These are phyloP conservation scores for Macaranga tanarius DNA, from an alignment of 441 rosid genomes.

Conservation along the genomic window DNA sequence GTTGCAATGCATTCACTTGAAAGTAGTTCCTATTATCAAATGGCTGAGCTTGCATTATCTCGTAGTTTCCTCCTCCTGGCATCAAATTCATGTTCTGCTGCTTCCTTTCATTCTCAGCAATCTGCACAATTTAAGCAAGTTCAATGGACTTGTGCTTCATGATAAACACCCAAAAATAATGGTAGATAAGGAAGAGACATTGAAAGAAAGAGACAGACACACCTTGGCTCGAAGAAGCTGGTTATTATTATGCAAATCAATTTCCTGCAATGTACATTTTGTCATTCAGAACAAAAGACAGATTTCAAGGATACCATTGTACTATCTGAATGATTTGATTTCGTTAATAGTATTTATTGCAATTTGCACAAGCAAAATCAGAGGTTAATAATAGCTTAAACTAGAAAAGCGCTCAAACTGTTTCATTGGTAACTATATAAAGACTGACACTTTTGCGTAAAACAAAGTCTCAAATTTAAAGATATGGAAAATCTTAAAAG, in stretches of 20 bases:
- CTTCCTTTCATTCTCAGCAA: slow-evolving; percentile 78
- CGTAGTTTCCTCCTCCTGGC: slow-evolving; percentile 69
- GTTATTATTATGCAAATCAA: slow-evolving; percentile 71
- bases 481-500: too few relatives aligned
- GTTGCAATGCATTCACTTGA: slow-evolving; percentile 78
- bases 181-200: background rate
- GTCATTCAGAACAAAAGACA: background rate
- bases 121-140: slow-evolving; percentile 36
- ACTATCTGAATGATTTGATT: too few relatives aligned
- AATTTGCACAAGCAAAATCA: too few relatives aligned
- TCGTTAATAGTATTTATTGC: too few relatives aligned
- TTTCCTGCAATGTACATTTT: slow-evolving; percentile 45
- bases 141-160: background rate
- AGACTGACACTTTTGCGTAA: too few relatives aligned
- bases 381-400: too few relatives aligned
- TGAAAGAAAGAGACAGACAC: background rate
- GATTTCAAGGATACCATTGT: too few relatives aligned
- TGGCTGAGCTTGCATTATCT: slow-evolving; percentile 60
- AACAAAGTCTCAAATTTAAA: too few relatives aligned
- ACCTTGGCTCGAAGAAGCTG: slow-evolving; percentile 81
- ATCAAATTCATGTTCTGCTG: slow-evolving; percentile 66
- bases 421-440: too few relatives aligned
- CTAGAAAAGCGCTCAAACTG: too few relatives aligned
- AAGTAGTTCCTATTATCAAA: slow-evolving; percentile 73
- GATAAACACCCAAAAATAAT: background rate